Evolutionary conservation across 805 yeast genomes (phyloP).

Genomic region (Candida krabiensis): DNA sequence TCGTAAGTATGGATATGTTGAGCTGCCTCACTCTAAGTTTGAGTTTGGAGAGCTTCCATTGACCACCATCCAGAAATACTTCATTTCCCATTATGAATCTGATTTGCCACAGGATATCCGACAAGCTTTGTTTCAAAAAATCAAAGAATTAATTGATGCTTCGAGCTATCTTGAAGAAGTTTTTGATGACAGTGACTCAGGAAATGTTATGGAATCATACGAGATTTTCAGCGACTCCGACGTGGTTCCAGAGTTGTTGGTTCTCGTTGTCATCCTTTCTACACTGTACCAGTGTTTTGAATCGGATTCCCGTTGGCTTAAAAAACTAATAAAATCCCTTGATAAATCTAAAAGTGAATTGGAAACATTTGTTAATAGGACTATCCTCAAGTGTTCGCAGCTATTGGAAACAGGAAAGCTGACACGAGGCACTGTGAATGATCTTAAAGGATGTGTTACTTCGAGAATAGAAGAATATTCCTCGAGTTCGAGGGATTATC

Average conservation of each 20-base stretch:
- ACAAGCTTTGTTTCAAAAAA: constrained; percentile 31
- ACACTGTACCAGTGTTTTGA: constrained; percentile 33
- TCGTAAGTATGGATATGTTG: constrained; percentile 91
- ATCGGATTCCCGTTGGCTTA: constrained; percentile 34
- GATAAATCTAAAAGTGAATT: constrained; percentile 27
- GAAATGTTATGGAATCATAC: constrained; percentile 53
- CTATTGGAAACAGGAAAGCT: constrained; percentile 51
- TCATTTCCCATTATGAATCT: constrained; percentile 27
- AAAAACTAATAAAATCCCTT: constrained; percentile 23
- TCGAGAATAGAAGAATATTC: constrained; percentile 51
- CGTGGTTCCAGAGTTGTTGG: constrained; percentile 55
- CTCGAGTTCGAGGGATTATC: constrained; percentile 11
- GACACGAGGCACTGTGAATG: constrained; percentile 36
- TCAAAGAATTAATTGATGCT: constrained; percentile 38
- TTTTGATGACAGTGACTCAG: constrained; percentile 31
- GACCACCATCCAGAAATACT: constrained; percentile 38
- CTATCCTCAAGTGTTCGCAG: constrained; percentile 61
- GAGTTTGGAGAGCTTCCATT: constrained; percentile 81
- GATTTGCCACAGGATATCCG: constrained; percentile 21
- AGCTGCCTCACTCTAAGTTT: constrained; percentile 61
- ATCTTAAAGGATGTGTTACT: constrained; percentile 35
- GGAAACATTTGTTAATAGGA: constrained; percentile 43
- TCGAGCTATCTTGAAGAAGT: constrained; percentile 35
- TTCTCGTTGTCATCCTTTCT: constrained; percentile 54
- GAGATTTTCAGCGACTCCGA: constrained; percentile 63